Percentiles rank a stretch among this genome's conserved stretches.
These are phyloP conservation scores for Vicia villosa DNA, from an alignment of 306 rosid species.

Conservation along the genomic window DNA sequence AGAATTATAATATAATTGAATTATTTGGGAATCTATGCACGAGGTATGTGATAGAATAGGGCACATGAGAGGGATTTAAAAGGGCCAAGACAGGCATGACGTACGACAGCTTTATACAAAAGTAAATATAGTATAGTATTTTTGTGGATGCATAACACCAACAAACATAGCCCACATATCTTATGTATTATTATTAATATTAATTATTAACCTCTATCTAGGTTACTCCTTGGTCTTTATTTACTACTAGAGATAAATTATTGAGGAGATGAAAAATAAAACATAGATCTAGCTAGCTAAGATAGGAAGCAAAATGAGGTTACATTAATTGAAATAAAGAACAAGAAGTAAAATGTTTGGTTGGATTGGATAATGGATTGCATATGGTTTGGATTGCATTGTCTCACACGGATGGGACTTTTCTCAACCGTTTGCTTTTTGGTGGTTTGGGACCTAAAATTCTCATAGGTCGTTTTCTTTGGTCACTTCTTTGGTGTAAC, in stretches of 20 bases:
- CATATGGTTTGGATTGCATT: conserved; percentile 35
- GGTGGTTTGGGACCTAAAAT: conserved; percentile 28
- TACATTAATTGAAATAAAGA: conserved; percentile 36
- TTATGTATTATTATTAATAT: too few species aligned
- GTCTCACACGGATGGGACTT: conserved; percentile 39
- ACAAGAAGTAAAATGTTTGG: conserved; percentile 15
- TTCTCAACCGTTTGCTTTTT: conserved; percentile 31
- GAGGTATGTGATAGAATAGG: conserved; percentile 44
- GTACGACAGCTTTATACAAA: conserved; percentile 50
- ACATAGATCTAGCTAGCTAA: conserved; percentile 5
- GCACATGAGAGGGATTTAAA: conserved; percentile 45
- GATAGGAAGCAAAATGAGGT: conserved; percentile 37
- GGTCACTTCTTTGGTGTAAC: conserved; percentile 19
- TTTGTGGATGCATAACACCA: conserved; percentile 41
- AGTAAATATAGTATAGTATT: neutral
- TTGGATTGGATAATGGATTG: conserved; percentile 1
- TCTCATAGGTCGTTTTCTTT: conserved; percentile 26
- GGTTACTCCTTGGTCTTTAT: conserved; percentile 1
- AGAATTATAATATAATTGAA: conserved; percentile 42
- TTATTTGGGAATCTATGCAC: conserved; percentile 67
- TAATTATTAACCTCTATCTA: conserved; percentile 3
- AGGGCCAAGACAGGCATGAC: conserved; percentile 42
- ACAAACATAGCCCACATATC: conserved; percentile 40
- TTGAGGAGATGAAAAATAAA: conserved; percentile 26
- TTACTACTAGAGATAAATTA: conserved; percentile 35